Base-by-base conservation (phyloP, 352 stramenopile genomes). In the Thalassiosira oceanica region DNA sequence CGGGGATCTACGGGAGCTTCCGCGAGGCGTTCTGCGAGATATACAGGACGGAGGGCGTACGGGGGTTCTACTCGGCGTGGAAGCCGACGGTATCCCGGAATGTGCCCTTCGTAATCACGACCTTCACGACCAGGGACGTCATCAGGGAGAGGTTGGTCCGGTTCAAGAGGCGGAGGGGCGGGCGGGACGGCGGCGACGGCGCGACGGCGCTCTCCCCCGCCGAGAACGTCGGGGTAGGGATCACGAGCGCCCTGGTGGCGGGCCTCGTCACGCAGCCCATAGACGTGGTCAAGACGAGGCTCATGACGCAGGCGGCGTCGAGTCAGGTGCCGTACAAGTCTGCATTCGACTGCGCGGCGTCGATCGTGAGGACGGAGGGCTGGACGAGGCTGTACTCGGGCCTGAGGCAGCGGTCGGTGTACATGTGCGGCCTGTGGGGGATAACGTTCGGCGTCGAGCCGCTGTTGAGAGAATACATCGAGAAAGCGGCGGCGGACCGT, bases 241-340 rank as follows among this genome's bases (percentile, higher is more conserved):
- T 85, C 1, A 36, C 60, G 3, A 74, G 56, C 21, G 72, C 74
- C 10, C 56, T 84, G 33, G 8, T 85, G 13, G 72, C 53, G 7
- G 56, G 41, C 41, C 6, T 73, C 7, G 7, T 69, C 15, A 88
- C 80, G 0, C 67, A 88, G 35, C 80, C 80, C 24, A 56, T 78
- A 2, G 80, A 88, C 52, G 74, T 88, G 6, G 57, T 88, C 3
- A 88, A 88, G 64, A 88, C 80, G 8, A 33, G 80, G 23, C 83
- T 88, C 65, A 88, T 88, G 80, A 88, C 80, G 24, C 80, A 88
- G 37, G 77, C 74, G 3, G 53, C 80, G 39, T 80, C 66, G 0
- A 76, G 29, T 16, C 45, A 51, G 11, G 24, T 78, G 7, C 80
- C 77, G 27, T 86, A 88, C 50, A 55, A 18, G 7, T 72, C 52